These are phyloP conservation scores for Fusarium illudens DNA, from an alignment of 2,329 filamentous ascomycete species.

Conservation along the genomic window DNA sequence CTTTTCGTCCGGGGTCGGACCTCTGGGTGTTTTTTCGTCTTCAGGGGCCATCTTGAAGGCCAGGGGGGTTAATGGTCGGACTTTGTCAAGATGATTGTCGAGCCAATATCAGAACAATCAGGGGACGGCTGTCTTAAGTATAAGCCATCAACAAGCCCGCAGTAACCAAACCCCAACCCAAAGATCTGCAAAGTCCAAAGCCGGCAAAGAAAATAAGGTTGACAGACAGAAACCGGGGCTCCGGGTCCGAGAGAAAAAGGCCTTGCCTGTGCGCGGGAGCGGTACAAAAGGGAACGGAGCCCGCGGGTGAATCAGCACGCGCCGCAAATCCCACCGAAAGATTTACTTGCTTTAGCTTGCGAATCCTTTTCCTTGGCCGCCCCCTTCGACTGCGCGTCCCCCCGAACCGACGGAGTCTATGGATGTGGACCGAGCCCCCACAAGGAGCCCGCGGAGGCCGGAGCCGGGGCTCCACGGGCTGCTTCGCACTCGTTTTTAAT, in stretches of 20 bases:
- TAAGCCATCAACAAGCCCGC: background rate
- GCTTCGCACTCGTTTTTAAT: background rate
- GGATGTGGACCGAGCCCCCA: background rate
- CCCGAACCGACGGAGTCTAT: slow-evolving; percentile 17
- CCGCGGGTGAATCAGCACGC: background rate
- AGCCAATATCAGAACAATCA: background rate
- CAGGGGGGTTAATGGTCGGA: background rate
- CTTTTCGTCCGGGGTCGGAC: background rate
- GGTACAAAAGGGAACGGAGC: background rate
- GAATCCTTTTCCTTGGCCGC: background rate
- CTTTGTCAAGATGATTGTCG: background rate
- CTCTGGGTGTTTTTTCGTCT: background rate
- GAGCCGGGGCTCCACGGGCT: background rate
- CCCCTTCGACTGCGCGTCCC: background rate
- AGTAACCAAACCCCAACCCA: background rate
- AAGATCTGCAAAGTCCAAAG: background rate
- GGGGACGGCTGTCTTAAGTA: background rate
- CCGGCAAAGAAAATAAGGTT: background rate
- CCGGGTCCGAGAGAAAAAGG: background rate
- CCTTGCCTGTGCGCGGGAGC: background rate
- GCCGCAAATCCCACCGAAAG: background rate
- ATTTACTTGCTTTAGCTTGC: background rate
- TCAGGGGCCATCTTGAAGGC: background rate
- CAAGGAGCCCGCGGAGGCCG: slow-evolving; percentile 23
- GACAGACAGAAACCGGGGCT: background rate